These are phyloP conservation scores for Colletotrichum sp. DNA, from an alignment of 2,329 filamentous ascomycete genomes.

Conservation along the genomic window DNA sequence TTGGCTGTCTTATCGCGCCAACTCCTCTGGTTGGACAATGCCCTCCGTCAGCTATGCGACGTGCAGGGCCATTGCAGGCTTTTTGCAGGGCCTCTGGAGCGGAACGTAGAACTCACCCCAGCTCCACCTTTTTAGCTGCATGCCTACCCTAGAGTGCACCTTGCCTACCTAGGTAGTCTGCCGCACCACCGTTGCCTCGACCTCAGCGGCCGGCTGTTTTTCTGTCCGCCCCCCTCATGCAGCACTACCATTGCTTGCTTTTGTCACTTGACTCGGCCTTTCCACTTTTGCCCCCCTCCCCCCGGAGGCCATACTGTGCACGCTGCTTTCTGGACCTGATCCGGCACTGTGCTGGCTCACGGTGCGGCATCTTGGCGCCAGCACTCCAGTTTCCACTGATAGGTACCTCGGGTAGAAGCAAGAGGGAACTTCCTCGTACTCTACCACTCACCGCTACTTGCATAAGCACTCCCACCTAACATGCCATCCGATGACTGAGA, in stretches of 20 bases:
- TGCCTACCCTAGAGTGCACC: background rate
- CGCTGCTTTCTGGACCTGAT: background rate
- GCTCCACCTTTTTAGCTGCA: background rate
- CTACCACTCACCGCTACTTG: constrained; percentile 5
- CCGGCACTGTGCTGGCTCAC: background rate
- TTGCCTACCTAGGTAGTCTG: background rate
- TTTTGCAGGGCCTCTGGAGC: background rate
- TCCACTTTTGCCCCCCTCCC: background rate
- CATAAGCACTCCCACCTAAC: constrained; percentile 1
- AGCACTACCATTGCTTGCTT: background rate
- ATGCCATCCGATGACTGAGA: constrained; percentile 3
- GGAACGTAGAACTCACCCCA: constrained; percentile 3
- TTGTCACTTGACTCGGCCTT: background rate
- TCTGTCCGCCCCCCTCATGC: background rate
- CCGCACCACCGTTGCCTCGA: background rate
- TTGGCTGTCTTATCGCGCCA: constrained; percentile 14
- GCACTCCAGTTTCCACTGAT: background rate
- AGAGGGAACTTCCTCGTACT: background rate
- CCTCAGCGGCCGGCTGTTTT: background rate
- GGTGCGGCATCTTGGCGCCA: background rate
- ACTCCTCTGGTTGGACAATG: constrained; percentile 18
- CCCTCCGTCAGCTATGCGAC: background rate
- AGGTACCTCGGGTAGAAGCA: background rate
- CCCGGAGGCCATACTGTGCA: background rate
- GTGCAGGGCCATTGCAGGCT: constrained; percentile 2